Conservation (phyloP, 164 flowering plant species). For the Akebia trifoliata region DNA sequence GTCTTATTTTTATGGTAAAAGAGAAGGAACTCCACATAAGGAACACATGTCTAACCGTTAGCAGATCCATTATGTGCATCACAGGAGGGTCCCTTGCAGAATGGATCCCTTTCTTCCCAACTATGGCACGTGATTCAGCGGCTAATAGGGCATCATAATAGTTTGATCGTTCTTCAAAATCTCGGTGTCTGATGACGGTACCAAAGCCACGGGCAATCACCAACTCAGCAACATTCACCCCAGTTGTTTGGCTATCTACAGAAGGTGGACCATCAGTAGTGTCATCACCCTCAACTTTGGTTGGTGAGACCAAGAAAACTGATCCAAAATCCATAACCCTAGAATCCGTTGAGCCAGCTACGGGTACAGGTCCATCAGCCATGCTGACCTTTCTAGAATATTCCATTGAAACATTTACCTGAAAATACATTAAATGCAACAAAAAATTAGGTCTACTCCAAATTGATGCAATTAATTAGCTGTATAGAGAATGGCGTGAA, state of each 20-base stretch:
- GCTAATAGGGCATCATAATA: slow-evolving; percentile 84
- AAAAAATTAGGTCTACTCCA: not conserved
- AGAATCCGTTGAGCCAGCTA: slow-evolving; percentile 53
- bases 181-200: slow-evolving; percentile 75
- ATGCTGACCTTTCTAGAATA: slow-evolving; percentile 74
- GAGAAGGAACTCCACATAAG: not conserved
- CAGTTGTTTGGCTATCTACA: slow-evolving; percentile 43
- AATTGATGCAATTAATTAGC: not conserved
- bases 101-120: slow-evolving; percentile 82
- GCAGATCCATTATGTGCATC: slow-evolving; percentile 74
- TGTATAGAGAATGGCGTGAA: not conserved
- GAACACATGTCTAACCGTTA: slow-evolving; percentile 42
- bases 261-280: slow-evolving; percentile 35
- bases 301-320: slow-evolving; percentile 58
- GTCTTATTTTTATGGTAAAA: too few species aligned
- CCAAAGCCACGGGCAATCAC: slow-evolving; percentile 85
- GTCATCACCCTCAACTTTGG: slow-evolving; percentile 58
- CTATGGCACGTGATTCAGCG: slow-evolving; percentile 81
- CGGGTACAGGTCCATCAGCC: slow-evolving; percentile 53
- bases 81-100: slow-evolving; percentile 85
- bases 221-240: slow-evolving; percentile 74
- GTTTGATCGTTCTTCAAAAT: slow-evolving; percentile 96
- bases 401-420: slow-evolving; percentile 96
- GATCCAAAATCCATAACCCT: slow-evolving; percentile 97
- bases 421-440: not conserved